Percentiles rank a stretch among this genome's conserved stretches.
Evolutionary conservation across 768 basidiomycete species (phyloP).

Genomic region (Tylopilus subfusipes): DNA sequence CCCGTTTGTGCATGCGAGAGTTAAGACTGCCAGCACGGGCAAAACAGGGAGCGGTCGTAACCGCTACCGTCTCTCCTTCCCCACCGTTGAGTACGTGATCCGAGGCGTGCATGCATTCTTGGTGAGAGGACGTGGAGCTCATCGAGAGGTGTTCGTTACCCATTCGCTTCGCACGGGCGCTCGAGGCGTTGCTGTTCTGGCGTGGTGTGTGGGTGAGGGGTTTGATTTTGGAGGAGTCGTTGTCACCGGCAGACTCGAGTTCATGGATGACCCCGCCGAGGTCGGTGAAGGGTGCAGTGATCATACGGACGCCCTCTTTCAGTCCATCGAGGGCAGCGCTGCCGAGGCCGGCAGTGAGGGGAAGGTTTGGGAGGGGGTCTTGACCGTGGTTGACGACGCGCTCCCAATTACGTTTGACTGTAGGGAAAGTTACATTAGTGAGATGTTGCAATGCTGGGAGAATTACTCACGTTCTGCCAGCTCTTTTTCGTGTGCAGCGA

Average conservation of each 20-base stretch:
- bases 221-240: background rate
- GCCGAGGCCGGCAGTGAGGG: constrained; percentile 9
- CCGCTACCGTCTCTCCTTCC: background rate
- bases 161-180: constrained; percentile 20
- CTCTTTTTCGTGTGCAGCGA: constrained; percentile 69
- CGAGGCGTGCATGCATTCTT: constrained; percentile 16
- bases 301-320: constrained; percentile 60
- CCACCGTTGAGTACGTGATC: background rate
- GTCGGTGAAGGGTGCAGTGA: constrained; percentile 45
- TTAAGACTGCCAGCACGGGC: constrained; percentile 18
- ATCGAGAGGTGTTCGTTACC: constrained; percentile 39
- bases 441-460: background rate
- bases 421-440: background rate
- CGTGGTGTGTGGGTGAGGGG: constrained; percentile 1
- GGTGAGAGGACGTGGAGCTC: constrained; percentile 45
- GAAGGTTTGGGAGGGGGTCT: constrained; percentile 5
- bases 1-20: constrained; percentile 12
- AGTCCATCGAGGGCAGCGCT: constrained; percentile 49
- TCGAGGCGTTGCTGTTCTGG: constrained; percentile 22
- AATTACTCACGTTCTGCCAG: constrained; percentile 52
- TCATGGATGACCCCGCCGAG: constrained; percentile 23
- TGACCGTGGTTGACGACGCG: constrained; percentile 63
- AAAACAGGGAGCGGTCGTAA: constrained; percentile 3
- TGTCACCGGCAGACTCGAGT: background rate
- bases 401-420: constrained; percentile 84